Evolutionary conservation across 495 filamentous ascomycete species (phyloP), one percentile per base, ranked within the genome.

Genomic region (Rusavskia elegans): DNA sequence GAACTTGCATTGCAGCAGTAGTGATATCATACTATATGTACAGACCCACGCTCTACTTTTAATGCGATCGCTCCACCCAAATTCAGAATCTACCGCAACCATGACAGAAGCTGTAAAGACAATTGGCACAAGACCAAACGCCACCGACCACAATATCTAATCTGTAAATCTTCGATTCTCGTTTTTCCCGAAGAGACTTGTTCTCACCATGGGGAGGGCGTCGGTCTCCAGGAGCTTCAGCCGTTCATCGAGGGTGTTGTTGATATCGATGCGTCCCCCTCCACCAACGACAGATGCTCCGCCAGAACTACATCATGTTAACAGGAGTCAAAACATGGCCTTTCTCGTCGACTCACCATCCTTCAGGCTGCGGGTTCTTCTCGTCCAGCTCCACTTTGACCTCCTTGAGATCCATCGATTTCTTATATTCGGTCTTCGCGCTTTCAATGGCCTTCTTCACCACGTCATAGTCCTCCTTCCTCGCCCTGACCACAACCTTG

Each of bases 161-260:
- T 97, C 89, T 61, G 81, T 84, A 77, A 96, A 99, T 67, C 78
- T 92, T 55, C 93, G 79, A 75, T 95, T 95, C 48, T 77, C 73
- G 71, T 97, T 97, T 70, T 84, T 78, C 40, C 93, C 93, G 61
- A 97, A 97, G 38, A 99, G 70, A 3, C 78, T 82, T 64, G 83
- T 76, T 55, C 93, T 78, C 57, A 99, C 81, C 32, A 80, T 81
- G 13, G 93, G 93, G 39, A 97, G 75, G 27, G 85, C 86, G 58
- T 85, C 86, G 51, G 79, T 80, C 64, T 90, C 81, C 38, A 96
- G 77, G 51, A 97, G 70, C 55, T 79, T 81, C 66, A 99, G 71
- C 51, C 93, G 80, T 63, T 95, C 85, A 59, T 97, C 93, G 46
- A 97, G 82, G 25, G 92, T 97, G 70, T 99, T 96, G 79, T 95